Conservation (phyloP, 495 filamentous ascomycete species). For the Penicilliopsis zonata region DNA sequence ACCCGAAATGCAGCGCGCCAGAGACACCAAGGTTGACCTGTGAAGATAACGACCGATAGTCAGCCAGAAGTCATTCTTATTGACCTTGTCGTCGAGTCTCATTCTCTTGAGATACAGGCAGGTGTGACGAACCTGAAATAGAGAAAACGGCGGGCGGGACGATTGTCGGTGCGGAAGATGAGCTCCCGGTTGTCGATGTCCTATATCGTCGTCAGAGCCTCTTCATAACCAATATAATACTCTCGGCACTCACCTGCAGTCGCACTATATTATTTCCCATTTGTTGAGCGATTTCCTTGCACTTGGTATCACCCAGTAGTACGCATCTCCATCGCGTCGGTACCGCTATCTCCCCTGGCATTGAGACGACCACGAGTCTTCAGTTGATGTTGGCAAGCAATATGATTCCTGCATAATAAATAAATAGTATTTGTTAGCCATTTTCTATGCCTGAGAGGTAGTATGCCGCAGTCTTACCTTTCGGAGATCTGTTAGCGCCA, state of each 20-base stretch:
- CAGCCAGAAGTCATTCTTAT: conserved; percentile 7
- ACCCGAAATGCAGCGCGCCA: conserved; percentile 9
- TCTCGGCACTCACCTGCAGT: neutral
- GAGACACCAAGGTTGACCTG: conserved; percentile 5
- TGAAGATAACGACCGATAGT: conserved; percentile 6
- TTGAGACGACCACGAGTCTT: conserved; percentile 2
- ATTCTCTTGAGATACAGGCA: conserved; percentile 5
- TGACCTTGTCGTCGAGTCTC: conserved; percentile 1
- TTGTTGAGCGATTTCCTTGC: neutral
- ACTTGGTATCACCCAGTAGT: conserved; percentile 5
- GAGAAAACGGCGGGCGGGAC: conserved; percentile 8
- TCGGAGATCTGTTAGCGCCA: neutral
- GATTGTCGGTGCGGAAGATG: conserved; percentile 5
- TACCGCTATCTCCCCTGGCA: conserved; percentile 1
- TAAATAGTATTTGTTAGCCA: no score
- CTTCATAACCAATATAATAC: neutral
- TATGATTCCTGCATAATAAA: neutral
- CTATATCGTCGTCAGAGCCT: conserved; percentile 1
- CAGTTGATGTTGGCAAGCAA: neutral
- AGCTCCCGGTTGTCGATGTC: conserved; percentile 5
- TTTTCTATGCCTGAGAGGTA: no score
- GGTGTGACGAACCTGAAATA: conserved; percentile 11
- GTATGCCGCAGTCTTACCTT: conserved; percentile 6
- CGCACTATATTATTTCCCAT: neutral
- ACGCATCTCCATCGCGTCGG: conserved; percentile 7